These are phyloP conservation scores for Phytophthora ramorum DNA, from an alignment of 352 stramenopile genomes.

Conservation along the genomic window DNA sequence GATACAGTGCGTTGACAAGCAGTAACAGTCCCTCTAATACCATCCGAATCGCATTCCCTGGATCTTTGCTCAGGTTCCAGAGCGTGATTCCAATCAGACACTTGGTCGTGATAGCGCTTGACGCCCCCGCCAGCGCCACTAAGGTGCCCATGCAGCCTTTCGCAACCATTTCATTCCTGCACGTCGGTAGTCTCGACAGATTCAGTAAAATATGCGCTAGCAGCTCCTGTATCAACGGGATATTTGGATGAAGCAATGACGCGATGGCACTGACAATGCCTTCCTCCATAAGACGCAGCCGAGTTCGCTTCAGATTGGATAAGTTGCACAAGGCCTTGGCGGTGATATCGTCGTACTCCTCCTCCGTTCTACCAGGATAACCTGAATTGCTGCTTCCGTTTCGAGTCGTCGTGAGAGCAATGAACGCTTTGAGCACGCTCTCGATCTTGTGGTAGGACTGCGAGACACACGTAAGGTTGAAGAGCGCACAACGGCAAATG, in stretches of 20 bases:
- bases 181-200: slow-evolving; percentile 62
- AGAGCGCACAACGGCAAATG: slow-evolving; percentile 81
- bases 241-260: slow-evolving; percentile 58
- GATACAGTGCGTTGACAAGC: slow-evolving; percentile 64
- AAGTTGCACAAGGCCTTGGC: slow-evolving; percentile 90
- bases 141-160: slow-evolving; percentile 74
- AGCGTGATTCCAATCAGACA: slow-evolving; percentile 64
- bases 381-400: slow-evolving; percentile 9
- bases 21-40: slow-evolving; percentile 76
- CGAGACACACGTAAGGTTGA: slow-evolving; percentile 90
- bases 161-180: slow-evolving; percentile 70
- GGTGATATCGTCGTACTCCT: slow-evolving; percentile 57
- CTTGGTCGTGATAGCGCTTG: slow-evolving; percentile 44
- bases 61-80: slow-evolving; percentile 80
- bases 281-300: slow-evolving; percentile 89
- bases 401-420: slow-evolving; percentile 64
- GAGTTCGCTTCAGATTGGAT: slow-evolving; percentile 85
- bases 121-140: slow-evolving; percentile 49
- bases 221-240: slow-evolving; percentile 60
- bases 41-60: slow-evolving; percentile 68
- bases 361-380: slow-evolving; percentile 34
- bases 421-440: slow-evolving; percentile 77
- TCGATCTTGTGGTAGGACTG: slow-evolving; percentile 91
- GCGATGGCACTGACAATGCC: slow-evolving; percentile 81
- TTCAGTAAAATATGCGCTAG: slow-evolving; percentile 81